phyloP scores from a whole-genome alignment of 805 yeast species.

The Zygosaccharomyces lentus region DNA sequence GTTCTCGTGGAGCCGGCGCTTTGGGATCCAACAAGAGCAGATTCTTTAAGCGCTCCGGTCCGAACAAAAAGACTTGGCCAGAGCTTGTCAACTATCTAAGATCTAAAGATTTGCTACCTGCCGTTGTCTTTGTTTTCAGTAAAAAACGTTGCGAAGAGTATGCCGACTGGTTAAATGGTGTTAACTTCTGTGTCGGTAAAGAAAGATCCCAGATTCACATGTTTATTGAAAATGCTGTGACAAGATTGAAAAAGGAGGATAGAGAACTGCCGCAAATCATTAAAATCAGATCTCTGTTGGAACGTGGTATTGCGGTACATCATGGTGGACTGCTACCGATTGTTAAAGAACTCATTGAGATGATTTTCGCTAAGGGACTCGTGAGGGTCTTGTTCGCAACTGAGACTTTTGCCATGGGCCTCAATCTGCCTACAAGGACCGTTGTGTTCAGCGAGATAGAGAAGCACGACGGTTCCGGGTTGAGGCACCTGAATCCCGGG shows the following conservation, averaged over 20 bases:
- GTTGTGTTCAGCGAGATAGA: constrained; percentile 82
- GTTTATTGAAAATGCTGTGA: constrained; percentile 86
- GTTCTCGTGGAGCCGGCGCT: constrained; percentile 41
- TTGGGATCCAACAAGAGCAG: constrained; percentile 34
- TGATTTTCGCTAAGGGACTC: constrained; percentile 77
- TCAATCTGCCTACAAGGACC: constrained; percentile 93
- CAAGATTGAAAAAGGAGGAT: constrained; percentile 85
- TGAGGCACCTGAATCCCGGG: constrained; percentile 84
- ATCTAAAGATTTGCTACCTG: constrained; percentile 73
- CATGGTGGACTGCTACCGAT: constrained; percentile 93
- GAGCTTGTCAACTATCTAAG: constrained; percentile 67
- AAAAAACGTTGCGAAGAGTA: constrained; percentile 91
- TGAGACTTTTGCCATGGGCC: constrained; percentile 98
- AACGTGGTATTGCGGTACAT: constrained; percentile 92
- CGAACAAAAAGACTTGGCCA: constrained; percentile 75
- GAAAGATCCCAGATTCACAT: constrained; percentile 90
- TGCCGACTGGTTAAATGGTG: constrained; percentile 68
- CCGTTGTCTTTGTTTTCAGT: constrained; percentile 89
- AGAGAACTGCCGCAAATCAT: constrained; percentile 89
- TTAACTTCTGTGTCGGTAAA: constrained; percentile 76
- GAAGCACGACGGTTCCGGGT: constrained; percentile 85
- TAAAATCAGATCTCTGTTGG: constrained; percentile 72
- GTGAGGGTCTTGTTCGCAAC: constrained; percentile 93
- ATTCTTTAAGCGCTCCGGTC: constrained; percentile 53
- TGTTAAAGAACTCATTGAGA: constrained; percentile 89